Conservation (phyloP, 1,139 yeast species). For the Suhomyces guaymorum region DNA sequence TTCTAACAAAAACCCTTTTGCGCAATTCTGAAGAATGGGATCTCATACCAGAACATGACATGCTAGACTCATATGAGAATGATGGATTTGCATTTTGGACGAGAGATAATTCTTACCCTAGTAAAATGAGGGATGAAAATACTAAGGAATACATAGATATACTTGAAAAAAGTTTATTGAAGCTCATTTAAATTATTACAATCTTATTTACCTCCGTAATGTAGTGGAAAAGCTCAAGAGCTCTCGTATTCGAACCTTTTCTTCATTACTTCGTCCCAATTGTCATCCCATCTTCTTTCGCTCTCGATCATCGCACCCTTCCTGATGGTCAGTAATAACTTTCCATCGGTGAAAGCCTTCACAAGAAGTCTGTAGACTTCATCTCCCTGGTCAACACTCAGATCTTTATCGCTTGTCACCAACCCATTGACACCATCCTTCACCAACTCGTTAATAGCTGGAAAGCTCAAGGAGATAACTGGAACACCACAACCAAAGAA, state of each 20-base stretch:
- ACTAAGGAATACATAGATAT: slow-evolving; percentile 21
- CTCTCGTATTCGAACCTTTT: slow-evolving; percentile 20
- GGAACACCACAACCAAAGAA: slow-evolving; percentile 97
- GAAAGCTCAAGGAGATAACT: slow-evolving; percentile 73
- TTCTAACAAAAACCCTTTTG: slow-evolving; percentile 45
- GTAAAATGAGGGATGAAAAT: slow-evolving; percentile 46
- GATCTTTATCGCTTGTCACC: slow-evolving; percentile 39
- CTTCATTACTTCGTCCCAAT: slow-evolving; percentile 54
- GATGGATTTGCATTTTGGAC: slow-evolving; percentile 59
- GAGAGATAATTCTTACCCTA: slow-evolving; percentile 21
- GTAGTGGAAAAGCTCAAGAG: background rate
- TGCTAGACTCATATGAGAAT: slow-evolving; percentile 43
- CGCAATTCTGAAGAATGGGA: slow-evolving; percentile 26
- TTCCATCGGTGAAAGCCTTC: slow-evolving; percentile 45
- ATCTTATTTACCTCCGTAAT: background rate
- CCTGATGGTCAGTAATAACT: slow-evolving; percentile 41
- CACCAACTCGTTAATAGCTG: slow-evolving; percentile 69
- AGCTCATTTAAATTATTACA: background rate
- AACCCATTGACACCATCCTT: slow-evolving; percentile 47
- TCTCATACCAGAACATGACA: slow-evolving; percentile 55
- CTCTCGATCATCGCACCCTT: slow-evolving; percentile 75
- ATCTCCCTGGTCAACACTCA: slow-evolving; percentile 40
- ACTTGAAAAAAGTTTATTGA: slow-evolving; percentile 14
- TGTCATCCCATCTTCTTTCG: slow-evolving; percentile 66
- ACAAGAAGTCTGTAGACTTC: slow-evolving; percentile 55